phyloP scores from a whole-genome alignment of 225 moss, liverwort and hornwort species.

The Polytrichum formosum region DNA sequence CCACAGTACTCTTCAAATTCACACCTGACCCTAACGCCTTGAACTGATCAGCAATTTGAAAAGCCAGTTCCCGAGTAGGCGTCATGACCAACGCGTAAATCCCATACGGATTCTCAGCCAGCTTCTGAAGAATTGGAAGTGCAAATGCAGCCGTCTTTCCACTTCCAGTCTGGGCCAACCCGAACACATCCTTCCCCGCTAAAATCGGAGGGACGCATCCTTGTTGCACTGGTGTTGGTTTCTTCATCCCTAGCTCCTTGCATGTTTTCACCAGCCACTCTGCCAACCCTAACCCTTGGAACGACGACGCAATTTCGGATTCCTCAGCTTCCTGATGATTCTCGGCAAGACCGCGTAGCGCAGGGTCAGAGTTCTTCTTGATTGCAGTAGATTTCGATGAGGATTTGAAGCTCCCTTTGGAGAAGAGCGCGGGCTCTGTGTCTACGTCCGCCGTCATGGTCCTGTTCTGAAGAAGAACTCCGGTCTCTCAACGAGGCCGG shows the following conservation, averaged over 20 bases:
- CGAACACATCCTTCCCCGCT: slow-evolving; percentile 79
- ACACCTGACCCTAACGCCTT: slow-evolving; percentile 75
- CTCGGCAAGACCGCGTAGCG: neutral
- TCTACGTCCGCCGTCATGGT: no score
- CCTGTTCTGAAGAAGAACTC: no score
- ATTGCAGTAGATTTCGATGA: neutral
- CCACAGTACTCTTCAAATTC: slow-evolving; percentile 69
- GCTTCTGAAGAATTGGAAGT: slow-evolving; percentile 77
- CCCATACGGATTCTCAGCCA: slow-evolving; percentile 77
- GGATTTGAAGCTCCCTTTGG: slow-evolving; percentile 1
- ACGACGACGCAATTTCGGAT: slow-evolving; percentile 9
- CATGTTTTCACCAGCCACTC: slow-evolving; percentile 57
- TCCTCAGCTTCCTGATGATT: neutral
- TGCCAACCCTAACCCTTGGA: slow-evolving; percentile 45
- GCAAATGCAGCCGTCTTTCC: slow-evolving; percentile 99
- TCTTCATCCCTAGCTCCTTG: slow-evolving; percentile 79
- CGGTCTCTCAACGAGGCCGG: no score
- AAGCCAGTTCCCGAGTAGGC: slow-evolving; percentile 88
- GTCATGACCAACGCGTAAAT: slow-evolving; percentile 88
- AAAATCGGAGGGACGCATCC: slow-evolving; percentile 80
- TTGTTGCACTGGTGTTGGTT: slow-evolving; percentile 80
- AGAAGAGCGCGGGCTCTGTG: slow-evolving; percentile 6
- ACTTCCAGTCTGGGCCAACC: slow-evolving; percentile 91
- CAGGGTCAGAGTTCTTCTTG: neutral
- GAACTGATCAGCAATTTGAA: slow-evolving; percentile 89